Evolutionary conservation across 148 eudicot genomes (phyloP).

Genomic region (Vaccinium vitisidaea): DNA sequence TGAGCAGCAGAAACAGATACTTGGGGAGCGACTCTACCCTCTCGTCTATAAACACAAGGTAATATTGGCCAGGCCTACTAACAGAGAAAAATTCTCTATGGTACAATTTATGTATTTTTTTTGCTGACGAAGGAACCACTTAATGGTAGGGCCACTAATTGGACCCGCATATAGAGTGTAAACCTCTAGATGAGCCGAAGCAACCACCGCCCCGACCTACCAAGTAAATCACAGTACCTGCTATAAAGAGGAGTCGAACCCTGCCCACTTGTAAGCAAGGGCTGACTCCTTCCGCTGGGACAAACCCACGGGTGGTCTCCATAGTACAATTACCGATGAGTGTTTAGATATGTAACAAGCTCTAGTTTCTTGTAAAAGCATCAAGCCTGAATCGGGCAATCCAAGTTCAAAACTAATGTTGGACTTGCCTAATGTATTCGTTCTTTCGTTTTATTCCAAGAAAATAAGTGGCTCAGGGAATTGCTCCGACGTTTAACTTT

Average conservation of each 20-base stretch:
- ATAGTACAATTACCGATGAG: not conserved
- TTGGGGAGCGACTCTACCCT: slow-evolving; percentile 67
- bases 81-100: not conserved
- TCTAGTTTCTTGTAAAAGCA: not conserved
- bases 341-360: too few relatives aligned
- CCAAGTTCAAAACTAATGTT: not conserved
- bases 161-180: too few relatives aligned
- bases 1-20: slow-evolving; percentile 58
- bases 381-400: not conserved
- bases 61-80: not conserved
- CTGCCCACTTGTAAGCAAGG: too few relatives aligned
- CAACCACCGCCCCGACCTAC: too few relatives aligned
- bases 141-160: too few relatives aligned
- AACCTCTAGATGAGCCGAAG: too few relatives aligned
- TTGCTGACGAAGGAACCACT: too few relatives aligned
- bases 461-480: not conserved
- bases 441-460: not conserved
- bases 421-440: not conserved
- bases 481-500: not conserved
- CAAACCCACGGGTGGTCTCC: not conserved
- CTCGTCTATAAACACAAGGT: slow-evolving; percentile 62
- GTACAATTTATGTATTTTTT: not conserved
- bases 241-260: too few relatives aligned
- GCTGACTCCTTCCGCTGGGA: too few relatives aligned
- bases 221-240: too few relatives aligned